A percentile compares a stretch with the other conserved stretches of the same genome.
These are phyloP conservation scores for Colletotrichum camelliae DNA, from an alignment of 2,329 filamentous ascomycete species.

Conservation along the genomic window DNA sequence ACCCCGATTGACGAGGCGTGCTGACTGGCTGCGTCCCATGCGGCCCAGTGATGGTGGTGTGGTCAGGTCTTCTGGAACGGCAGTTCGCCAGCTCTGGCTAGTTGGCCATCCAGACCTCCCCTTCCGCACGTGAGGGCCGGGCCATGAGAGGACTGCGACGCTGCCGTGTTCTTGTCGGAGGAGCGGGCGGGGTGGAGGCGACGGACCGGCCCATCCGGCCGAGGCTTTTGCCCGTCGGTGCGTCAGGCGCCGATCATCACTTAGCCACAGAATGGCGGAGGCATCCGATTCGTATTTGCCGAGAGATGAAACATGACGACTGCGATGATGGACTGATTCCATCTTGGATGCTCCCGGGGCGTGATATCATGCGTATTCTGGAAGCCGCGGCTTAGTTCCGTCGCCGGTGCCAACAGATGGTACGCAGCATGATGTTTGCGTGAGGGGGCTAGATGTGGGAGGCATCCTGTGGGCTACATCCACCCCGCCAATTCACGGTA, in stretches of 20 bases:
- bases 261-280: background rate
- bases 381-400: background rate
- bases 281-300: background rate
- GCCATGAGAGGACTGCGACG: background rate
- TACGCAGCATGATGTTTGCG: background rate
- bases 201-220: background rate
- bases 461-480: background rate
- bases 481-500: background rate
- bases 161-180: background rate
- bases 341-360: background rate
- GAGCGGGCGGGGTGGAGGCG: background rate
- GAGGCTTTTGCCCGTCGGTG: background rate
- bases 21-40: conserved; percentile 18
- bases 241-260: background rate
- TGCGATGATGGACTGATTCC: conserved; percentile 6
- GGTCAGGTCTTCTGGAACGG: background rate
- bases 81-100: background rate
- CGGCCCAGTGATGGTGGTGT: conserved; percentile 23
- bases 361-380: conserved; percentile 9
- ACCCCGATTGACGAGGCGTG: conserved; percentile 20
- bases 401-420: background rate
- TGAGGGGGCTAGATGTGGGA: background rate
- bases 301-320: background rate
- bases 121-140: background rate
- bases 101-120: background rate